Evolutionary conservation across 768 basidiomycete genomes (phyloP), one percentile per base, ranked within the genome.

Genomic region (Saitozyma podzolica): DNA sequence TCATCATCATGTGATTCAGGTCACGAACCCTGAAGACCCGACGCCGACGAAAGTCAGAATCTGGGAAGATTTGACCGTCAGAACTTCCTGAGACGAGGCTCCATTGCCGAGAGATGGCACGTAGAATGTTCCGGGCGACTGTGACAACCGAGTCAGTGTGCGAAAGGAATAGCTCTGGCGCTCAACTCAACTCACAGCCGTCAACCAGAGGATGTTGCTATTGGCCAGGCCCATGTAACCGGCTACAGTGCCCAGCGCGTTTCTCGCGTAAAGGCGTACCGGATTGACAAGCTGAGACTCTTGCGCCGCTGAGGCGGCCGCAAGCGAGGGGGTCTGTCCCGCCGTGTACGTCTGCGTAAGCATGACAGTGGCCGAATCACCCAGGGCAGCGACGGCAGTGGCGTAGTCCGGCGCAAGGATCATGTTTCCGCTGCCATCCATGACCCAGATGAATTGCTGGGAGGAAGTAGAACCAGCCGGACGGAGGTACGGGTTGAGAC

Each of bases 381-480:
- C 29, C 29, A 29, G 29, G 11, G 17, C 17, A 0, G 53, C 53
- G 8, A 9, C 40, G 40, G 53, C 53, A 20, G 53, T 19, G 40
- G 20, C 40, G 53, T 19, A 54, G n/a, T 54, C 53, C 16, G 53
- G 17, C 1, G 53, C 53, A n/a, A 54, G 16, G 20, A 54, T 29
- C 10, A 54, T 17, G n/a, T 37, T 37, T 54, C 53, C 53, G 10
- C 16, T 16, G 39, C 29, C 20, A 37, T 39, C 53, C 40, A 9
- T 17, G n/a, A 54, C 53, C 53, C 53, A 54, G 40, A 54, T n/a
- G 39, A 17, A 17, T 37, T 54, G 17, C n/a, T 54, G 53, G n/a
- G 20, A 16, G 17, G 29, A n/a, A n/a, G 20, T 37, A 37, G 20
- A 41, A 19, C 53, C 53, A 9, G 40, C 40, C 9, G 53, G 53